Percentiles rank a stretch among this genome's conserved stretches.
phyloP scores from a whole-genome alignment of 257 asterid species.

The Cinchona pubescens region DNA sequence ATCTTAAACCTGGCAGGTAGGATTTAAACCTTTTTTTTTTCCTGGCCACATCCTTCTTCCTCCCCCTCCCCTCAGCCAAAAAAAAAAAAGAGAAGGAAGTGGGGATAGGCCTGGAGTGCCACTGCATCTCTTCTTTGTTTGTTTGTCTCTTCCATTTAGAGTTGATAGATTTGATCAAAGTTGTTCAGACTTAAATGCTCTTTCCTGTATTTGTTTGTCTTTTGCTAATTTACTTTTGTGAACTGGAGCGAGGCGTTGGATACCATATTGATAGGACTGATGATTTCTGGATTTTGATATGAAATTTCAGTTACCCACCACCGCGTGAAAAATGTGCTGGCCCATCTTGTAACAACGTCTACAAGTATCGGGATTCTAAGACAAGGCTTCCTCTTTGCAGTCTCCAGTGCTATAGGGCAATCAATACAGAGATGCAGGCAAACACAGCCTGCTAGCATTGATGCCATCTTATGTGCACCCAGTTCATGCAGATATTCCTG shows the following conservation, averaged over 20 bases:
- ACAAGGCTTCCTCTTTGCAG: constrained; percentile 93
- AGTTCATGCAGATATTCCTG: constrained; percentile 14
- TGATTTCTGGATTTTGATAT: constrained; percentile 21
- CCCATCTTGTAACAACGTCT: constrained; percentile 74
- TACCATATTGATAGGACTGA: background rate
- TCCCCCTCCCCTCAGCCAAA: too few relatives aligned
- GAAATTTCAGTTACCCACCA: constrained; percentile 76
- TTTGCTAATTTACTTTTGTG: background rate
- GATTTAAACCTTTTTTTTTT: background rate
- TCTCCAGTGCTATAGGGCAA: constrained; percentile 87
- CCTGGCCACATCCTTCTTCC: background rate
- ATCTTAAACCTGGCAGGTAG: constrained; percentile 57
- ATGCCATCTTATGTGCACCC: background rate
- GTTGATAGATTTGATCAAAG: background rate
- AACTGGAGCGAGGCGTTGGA: background rate
- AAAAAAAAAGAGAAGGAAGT: background rate
- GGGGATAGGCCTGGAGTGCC: background rate
- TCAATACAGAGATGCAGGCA: constrained; percentile 39
- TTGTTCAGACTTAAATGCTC: background rate
- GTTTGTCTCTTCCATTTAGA: background rate
- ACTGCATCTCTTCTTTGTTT: background rate
- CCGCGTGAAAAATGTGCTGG: constrained; percentile 92
- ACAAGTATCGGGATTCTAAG: constrained; percentile 92
- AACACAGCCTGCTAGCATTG: constrained; percentile 44
- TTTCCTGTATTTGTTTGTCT: background rate